Base-by-base conservation (phyloP, 192 early-diverging fungal genomes). In the Paraglomus brasilianum region DNA sequence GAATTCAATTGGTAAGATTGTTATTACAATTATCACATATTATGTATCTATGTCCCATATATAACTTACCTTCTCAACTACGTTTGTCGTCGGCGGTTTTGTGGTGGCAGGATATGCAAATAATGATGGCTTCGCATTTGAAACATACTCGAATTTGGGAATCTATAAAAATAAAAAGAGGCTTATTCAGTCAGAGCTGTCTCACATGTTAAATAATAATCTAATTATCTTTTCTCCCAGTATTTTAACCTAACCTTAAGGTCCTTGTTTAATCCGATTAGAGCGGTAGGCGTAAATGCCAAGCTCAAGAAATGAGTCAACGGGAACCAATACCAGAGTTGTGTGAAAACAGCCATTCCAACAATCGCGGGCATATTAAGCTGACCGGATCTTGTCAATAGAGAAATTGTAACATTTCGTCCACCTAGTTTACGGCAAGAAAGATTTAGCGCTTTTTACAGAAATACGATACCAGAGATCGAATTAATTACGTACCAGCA, bases 271-370 rank as follows among this genome's bases (percentile, higher is more conserved):
- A 99, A 81, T 8, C 93, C 97, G 80, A 99, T 97, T 43, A 99
- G 75, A 43, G 90, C 94, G 2, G 97, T 99, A 5, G 97, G 96
- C 44, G 88, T 92, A 74, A 99, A 97, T 7, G 96, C 83, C 78
- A 99, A 85, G 59, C 91, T 86, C 66, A 99, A 74, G 76, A 99
- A 98, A 81, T 98, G 97, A 36, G 91, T 90, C 72, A 98, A 79
- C 43, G 97, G 97, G 82, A 92, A 98, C 97, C 97, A 99, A 86
- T 95, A 95, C 97, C 97, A 99, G 79, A 97, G 98, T 81, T 99
- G 96, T 22, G 95, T 93, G 72, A 99, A 99, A 39, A 99, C 84
- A 9, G 94, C 93, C 89, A 96, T 95, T 21, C 97, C 97, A n/a
- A 94, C 95, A 74, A 97, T 92, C 19, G 96, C 93, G n/a, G 90